Base-by-base conservation (phyloP, 2,329 filamentous ascomycete species). In the Fusarium anguioides region DNA sequence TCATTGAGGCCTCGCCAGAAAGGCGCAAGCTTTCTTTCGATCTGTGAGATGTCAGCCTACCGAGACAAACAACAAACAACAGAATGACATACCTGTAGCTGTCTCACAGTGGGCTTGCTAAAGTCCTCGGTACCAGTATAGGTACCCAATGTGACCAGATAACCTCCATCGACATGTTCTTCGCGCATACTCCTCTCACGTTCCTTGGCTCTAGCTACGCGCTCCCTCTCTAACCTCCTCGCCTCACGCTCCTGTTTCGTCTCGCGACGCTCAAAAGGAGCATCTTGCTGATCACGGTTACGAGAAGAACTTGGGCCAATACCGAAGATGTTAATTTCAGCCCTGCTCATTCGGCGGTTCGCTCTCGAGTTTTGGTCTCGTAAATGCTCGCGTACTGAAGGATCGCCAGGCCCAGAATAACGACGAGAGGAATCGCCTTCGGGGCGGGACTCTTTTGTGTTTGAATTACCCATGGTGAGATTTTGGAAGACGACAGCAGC, bases 1-100 rank as follows among this genome's bases (percentile, higher is more conserved):
- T 98, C 94, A 67, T 97, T 91, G 6, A 99, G 82, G 7, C 96
- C 96, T 75, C 91, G 90, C 94, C 95, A 99, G 78, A 99, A 99
- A 0, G 96, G 96, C 39, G 96, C 96, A 64, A 99, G 81, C 64
- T 91, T 90, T 70, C 96, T 87, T 79, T 99, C 96, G 76, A 99
- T 94, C 95, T 98, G 65, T 41, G n/a, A 8, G 5, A 44, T 53
- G 66, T 76, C 49, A 72, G 65, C 48, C 54, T 57, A 48, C 33
- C 26, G n/a, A 6, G 26, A 26, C 21, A 20, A 23, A 8, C 8
- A 39, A 21, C 7, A 15, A 18, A 18, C 12, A 18, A 6, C 15
- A 8, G n/a, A 14, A 39, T 21, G 27, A 73, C 81, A 74, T 85
- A 97, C 94, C 90, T 96, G 95, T 54, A 99, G 82, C 77, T 97